Conservation (phyloP, 1,284 basidiomycete species). For the Papiliotrema flavescens region DNA sequence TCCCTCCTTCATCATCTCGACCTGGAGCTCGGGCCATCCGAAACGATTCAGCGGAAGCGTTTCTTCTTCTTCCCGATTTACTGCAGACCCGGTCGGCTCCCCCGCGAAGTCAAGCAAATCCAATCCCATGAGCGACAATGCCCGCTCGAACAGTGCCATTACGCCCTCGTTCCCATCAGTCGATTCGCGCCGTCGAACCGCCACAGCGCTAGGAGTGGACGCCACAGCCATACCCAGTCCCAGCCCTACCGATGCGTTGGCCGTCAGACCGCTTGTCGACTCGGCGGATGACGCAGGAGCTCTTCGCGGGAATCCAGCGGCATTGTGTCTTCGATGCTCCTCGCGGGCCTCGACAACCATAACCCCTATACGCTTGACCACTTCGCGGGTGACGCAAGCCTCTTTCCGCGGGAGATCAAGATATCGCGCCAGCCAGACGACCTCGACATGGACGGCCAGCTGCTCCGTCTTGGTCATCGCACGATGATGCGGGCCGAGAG, state of each 20-base stretch:
- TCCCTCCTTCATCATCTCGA: conserved; percentile 84
- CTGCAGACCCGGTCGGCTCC: conserved; percentile 4
- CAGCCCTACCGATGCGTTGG: conserved; percentile 40
- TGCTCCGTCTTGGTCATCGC: conserved; percentile 73
- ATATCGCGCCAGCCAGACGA: conserved; percentile 69
- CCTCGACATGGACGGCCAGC: conserved; percentile 63
- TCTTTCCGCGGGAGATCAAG: conserved; percentile 81
- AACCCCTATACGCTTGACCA: conserved; percentile 72
- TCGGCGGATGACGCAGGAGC: conserved; percentile 1
- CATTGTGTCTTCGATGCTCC: conserved; percentile 17
- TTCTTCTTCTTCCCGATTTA: background rate
- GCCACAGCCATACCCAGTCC: conserved; percentile 54
- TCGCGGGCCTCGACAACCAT: conserved; percentile 58
- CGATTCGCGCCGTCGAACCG: conserved; percentile 66
- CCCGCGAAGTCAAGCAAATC: conserved; percentile 52
- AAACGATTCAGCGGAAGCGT: conserved; percentile 46
- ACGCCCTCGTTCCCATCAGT: conserved; percentile 74
- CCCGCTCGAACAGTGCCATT: conserved; percentile 64
- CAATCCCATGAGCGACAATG: conserved; percentile 73
- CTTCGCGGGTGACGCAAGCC: conserved; percentile 75
- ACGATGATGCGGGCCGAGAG: conserved; percentile 79
- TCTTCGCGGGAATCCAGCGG: conserved; percentile 12
- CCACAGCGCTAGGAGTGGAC: conserved; percentile 53
- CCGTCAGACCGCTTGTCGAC: background rate
- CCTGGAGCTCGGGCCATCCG: conserved; percentile 91